A percentile compares a stretch with the other conserved stretches of the same genome.
phyloP scores from a whole-genome alignment of 768 basidiomycete genomes.

The Amanita phalloides region DNA sequence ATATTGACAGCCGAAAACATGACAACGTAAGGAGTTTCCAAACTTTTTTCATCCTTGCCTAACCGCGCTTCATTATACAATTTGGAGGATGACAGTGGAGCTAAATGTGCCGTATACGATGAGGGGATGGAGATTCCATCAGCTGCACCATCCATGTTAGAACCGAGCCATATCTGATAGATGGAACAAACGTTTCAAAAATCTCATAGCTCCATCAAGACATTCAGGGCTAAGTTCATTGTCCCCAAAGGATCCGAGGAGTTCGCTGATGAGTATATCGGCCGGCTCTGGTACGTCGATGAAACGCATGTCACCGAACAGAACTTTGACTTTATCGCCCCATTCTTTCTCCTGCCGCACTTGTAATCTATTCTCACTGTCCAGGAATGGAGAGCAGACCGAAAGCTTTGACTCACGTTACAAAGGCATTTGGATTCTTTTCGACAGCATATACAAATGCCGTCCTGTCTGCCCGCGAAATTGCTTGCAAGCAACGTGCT shows the following conservation, averaged over 20 bases:
- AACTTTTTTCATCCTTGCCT: constrained; percentile 52
- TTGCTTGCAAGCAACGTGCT: constrained; percentile 69
- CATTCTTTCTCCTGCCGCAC: constrained; percentile 75
- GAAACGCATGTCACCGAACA: constrained; percentile 93
- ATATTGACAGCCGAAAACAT: constrained; percentile 95
- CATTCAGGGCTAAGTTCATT: constrained; percentile 98
- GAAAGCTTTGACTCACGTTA: constrained; percentile 56
- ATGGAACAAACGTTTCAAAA: constrained; percentile 67
- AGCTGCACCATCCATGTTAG: constrained; percentile 32
- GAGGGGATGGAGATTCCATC: constrained; percentile 93
- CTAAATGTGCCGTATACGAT: constrained; percentile 91
- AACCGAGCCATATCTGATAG: neutral
- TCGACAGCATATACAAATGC: constrained; percentile 82
- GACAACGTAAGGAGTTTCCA: constrained; percentile 97
- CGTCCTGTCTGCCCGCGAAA: constrained; percentile 50
- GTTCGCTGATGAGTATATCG: constrained; percentile 92
- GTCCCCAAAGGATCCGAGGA: constrained; percentile 95
- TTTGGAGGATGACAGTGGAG: constrained; percentile 91
- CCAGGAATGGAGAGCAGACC: constrained; percentile 3
- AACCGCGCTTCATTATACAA: constrained; percentile 75
- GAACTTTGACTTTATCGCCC: constrained; percentile 64
- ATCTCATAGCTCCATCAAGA: constrained; percentile 89
- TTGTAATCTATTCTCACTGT: constrained; percentile 51
- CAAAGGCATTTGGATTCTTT: constrained; percentile 93
- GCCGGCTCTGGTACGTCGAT: constrained; percentile 76